Evolutionary conservation across 257 asterid species (phyloP), one percentile per base, ranked within the genome.

Genomic region (Ilex asprella): DNA sequence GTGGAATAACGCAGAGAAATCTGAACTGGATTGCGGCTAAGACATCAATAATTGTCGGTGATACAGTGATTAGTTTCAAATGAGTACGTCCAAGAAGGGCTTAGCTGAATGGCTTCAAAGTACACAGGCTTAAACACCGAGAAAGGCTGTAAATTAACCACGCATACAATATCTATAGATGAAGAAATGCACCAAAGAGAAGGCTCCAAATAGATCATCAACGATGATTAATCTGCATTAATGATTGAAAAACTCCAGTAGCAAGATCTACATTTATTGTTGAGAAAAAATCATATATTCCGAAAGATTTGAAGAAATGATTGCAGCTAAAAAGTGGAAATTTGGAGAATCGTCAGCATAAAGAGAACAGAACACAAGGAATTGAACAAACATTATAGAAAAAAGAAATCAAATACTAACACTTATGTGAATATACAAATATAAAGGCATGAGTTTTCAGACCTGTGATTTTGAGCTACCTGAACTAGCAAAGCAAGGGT

Each of bases 401-500:
- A 54, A 55, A 46, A 56, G 30, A 29, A 41, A 31, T 49, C 16
- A 44, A n/a, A 3, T 7, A 21, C 30, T 58, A 10, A 62, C 41
- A 35, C 27, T 49, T 2, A 49, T 11, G 16, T 49, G n/a, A 49
- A 49, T 11, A 49, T 11, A 12, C 5, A 49, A 12, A 49, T 7
- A 49, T 7, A 49, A 4, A 49, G 54, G 10, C 11, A 44, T 8
- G 13, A 12, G 50, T 44, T 44, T 44, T n/a, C 10, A 15, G 54
- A 12, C 14, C 10, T 49, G 54, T 49, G 14, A 49, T 12, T n/a
- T 44, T 47, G 55, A 21, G 67, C 47, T 43, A 75, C 76, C 70
- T 65, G 67, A 61, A 61, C 2, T 31, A 50, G 59, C 52, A 49
- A 16, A 70, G 73, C 69, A 27, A 61, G 31, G 63, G 30, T 11